Conservation (phyloP, 441 rosid species). For the Lagerstroemia fauriei region DNA sequence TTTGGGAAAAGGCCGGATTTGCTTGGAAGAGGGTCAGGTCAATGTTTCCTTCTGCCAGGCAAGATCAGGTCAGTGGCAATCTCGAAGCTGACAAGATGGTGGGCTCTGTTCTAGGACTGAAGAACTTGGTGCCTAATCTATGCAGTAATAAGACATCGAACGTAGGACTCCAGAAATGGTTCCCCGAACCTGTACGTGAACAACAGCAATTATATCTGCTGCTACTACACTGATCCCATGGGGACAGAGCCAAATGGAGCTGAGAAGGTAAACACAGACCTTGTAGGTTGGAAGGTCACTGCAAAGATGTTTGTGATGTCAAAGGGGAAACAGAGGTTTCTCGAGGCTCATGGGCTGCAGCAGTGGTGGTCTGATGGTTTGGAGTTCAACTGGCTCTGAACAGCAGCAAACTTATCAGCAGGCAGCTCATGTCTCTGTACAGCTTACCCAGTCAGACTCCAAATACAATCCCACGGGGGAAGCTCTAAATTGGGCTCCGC, state of each 20-base stretch:
- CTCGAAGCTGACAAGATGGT: slow-evolving; percentile 31
- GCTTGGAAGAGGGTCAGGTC: slow-evolving; percentile 75
- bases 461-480: slow-evolving; percentile 24
- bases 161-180: slow-evolving; percentile 64
- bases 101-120: slow-evolving; percentile 41
- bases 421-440: slow-evolving; percentile 81
- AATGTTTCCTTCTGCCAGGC: slow-evolving; percentile 62
- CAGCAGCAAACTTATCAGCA: slow-evolving; percentile 73
- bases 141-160: slow-evolving; percentile 44
- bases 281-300: slow-evolving; percentile 44
- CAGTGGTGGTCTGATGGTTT: slow-evolving; percentile 95
- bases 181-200: slow-evolving; percentile 83
- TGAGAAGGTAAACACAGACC: slow-evolving; percentile 52
- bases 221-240: slow-evolving; percentile 65
- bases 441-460: slow-evolving; percentile 36
- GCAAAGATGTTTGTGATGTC: slow-evolving; percentile 85
- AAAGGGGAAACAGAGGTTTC: slow-evolving; percentile 83
- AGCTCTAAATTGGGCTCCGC: background rate
- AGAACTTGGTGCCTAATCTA: slow-evolving; percentile 63
- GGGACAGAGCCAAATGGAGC: slow-evolving; percentile 37
- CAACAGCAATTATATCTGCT: slow-evolving; percentile 84
- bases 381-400: slow-evolving; percentile 60
- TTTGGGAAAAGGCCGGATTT: slow-evolving; percentile 69
- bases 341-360: slow-evolving; percentile 86
- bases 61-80: slow-evolving; percentile 25